A percentile compares a stretch with the other conserved stretches of the same genome.
phyloP scores from a whole-genome alignment of 352 stramenopile species.

The Phytophthora tubulina region DNA sequence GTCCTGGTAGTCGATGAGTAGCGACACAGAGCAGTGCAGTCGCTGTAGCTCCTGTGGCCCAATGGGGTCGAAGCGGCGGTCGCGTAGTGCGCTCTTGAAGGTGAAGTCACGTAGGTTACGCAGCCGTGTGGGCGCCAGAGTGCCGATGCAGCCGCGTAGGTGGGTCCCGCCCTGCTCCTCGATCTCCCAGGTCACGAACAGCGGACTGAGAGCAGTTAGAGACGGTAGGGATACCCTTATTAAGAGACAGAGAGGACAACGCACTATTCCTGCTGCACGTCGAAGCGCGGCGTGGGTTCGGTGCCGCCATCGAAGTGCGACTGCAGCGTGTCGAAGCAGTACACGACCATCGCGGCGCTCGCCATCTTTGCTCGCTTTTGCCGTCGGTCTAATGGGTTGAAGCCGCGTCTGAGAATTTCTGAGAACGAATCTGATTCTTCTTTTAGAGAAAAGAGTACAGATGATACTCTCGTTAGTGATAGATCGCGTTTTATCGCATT shows the following conservation, averaged over 20 bases:
- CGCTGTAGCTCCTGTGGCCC: constrained; percentile 66
- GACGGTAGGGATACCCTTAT: too few relatives aligned
- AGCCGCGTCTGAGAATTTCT: constrained; percentile 4
- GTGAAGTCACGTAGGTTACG: constrained; percentile 82
- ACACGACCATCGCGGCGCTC: constrained; percentile 83
- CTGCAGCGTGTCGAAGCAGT: constrained; percentile 86
- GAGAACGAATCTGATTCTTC: not conserved
- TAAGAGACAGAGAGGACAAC: not conserved
- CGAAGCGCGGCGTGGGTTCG: constrained; percentile 65
- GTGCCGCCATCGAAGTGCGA: constrained; percentile 67
- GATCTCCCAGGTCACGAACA: constrained; percentile 90
- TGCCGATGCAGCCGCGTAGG: constrained; percentile 84
- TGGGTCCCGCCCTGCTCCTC: constrained; percentile 57
- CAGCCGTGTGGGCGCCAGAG: constrained; percentile 69
- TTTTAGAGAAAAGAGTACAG: too few relatives aligned
- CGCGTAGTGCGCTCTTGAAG: constrained; percentile 84
- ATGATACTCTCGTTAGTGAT: too few relatives aligned
- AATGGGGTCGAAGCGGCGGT: constrained; percentile 84
- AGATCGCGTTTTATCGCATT: too few relatives aligned
- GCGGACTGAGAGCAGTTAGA: constrained; percentile 44
- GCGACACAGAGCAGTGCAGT: constrained; percentile 81
- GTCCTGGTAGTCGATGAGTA: constrained; percentile 86
- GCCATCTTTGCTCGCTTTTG: constrained; percentile 53
- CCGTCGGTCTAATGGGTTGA: too few relatives aligned
- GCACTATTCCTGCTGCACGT: constrained; percentile 69